Percentiles rank a stretch among this genome's conserved stretches.
These are phyloP conservation scores for Paramecium pentaurelia DNA, from an alignment of 73 alveolate genomes.

Conservation along the genomic window DNA sequence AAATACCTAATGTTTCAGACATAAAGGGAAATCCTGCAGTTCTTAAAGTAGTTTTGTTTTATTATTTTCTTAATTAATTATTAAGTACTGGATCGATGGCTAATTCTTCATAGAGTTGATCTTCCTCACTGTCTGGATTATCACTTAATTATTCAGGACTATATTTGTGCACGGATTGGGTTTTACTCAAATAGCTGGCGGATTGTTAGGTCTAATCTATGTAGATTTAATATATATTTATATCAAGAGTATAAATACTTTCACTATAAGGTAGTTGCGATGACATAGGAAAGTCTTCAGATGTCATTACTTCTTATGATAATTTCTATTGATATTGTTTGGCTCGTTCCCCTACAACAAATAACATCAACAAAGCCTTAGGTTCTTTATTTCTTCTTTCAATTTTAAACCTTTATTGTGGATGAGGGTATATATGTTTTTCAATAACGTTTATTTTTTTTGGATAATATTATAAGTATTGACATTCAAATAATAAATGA, in stretches of 20 bases:
- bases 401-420: not conserved
- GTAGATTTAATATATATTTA: not conserved
- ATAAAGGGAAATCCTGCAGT: conserved; percentile 45
- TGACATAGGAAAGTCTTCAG: conserved; percentile 12
- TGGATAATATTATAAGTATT: not conserved
- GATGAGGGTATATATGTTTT: not conserved
- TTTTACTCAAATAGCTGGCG: not conserved
- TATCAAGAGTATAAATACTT: not conserved
- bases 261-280: conserved; percentile 24
- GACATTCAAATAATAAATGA: conserved; percentile 10
- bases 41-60: conserved; percentile 29
- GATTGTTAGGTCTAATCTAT: conserved; percentile 34
- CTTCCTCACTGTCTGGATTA: not conserved
- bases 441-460: not conserved
- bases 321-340: not conserved
- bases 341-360: not conserved
- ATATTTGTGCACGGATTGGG: not conserved
- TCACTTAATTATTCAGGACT: not conserved
- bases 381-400: not conserved
- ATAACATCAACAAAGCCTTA: not conserved
- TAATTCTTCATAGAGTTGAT: not conserved
- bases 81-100: not conserved
- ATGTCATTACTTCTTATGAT: not conserved
- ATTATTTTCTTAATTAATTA: not conserved
- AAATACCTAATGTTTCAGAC: not conserved